phyloP scores from a whole-genome alignment of 306 rosid genomes.

The Amphicarpaea edgeworthii region DNA sequence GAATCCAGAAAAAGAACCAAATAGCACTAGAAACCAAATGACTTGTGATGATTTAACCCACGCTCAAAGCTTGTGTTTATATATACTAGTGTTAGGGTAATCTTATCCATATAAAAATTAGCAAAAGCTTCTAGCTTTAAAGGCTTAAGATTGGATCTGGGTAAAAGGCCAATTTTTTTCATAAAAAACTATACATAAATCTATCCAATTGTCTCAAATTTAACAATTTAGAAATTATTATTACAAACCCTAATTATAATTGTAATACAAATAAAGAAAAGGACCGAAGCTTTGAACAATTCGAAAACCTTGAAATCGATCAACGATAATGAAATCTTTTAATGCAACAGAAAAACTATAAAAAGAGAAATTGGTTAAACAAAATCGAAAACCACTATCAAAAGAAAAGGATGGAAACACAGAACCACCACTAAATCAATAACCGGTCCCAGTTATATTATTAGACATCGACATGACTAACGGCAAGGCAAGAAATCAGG shows the following conservation, averaged over 20 bases:
- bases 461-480: background rate
- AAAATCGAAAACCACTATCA: background rate
- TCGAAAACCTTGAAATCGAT: background rate
- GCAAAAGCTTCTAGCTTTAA: too few species aligned
- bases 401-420: background rate
- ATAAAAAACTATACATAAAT: too few species aligned
- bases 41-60: too few species aligned
- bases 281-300: background rate
- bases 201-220: too few species aligned
- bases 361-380: background rate
- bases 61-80: too few species aligned
- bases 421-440: background rate
- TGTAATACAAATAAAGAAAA: too few species aligned
- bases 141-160: too few species aligned
- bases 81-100: background rate
- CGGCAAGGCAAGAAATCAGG: background rate
- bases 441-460: slow-evolving; percentile 15
- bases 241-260: too few species aligned
- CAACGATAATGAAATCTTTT: background rate
- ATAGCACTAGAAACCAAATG: background rate
- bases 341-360: background rate
- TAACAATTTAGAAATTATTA: too few species aligned
- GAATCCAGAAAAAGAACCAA: background rate
- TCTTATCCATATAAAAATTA: background rate
- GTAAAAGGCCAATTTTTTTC: too few species aligned